Base-by-base conservation (phyloP, 1,139 yeast genomes). In the Blastobotrys buckinghamii region DNA sequence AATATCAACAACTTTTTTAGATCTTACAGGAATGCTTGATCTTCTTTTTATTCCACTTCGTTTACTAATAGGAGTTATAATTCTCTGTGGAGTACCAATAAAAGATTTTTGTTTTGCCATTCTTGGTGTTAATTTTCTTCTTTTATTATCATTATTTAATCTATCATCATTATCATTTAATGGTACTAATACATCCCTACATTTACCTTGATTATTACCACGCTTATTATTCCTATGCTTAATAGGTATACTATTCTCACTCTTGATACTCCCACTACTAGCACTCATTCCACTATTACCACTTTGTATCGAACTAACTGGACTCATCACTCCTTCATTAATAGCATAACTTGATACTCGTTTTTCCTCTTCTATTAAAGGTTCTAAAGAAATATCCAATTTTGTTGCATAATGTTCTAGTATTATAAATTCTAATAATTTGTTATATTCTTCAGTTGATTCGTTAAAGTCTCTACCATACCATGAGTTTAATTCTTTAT, bases 331-430 rank as follows among this genome's bases (percentile, higher is more conserved):
- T 22, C 24, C 24, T 22, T 22, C 24, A 22, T 22, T 22, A 22
- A 22, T 22, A 22, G 24, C 24, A 22, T 5, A 22, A 22, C 24
- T 22, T n/a, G n/a, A n/a, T n/a, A 22, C 24, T 22, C 4, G 7
- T 22, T 22, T 7, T 32, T 32, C 7, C 7, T 7, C 4, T 15
- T 15, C 7, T 6, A 17, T 15, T 32, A 32, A n/a, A n/a, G n/a
- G n/a, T n/a, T 32, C 17, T 34, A 19, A 16, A 13, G 17, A 6
- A 13, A 34, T 9, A 6, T 39, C 45, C 33, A 40, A 20, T 24
- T 45, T 45, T 6, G 7, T 32, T 8, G 45, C 41, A 24, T 40
- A 45, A 40, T 45, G 45, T 37, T 45, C 49, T 8, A 41, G 36
- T 6, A 36, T 29, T 6, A 45, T 24, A 30, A 40, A 45, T 33